phyloP scores from a whole-genome alignment of 176 grass and related monocot species.

The Elymus sibiricus region DNA sequence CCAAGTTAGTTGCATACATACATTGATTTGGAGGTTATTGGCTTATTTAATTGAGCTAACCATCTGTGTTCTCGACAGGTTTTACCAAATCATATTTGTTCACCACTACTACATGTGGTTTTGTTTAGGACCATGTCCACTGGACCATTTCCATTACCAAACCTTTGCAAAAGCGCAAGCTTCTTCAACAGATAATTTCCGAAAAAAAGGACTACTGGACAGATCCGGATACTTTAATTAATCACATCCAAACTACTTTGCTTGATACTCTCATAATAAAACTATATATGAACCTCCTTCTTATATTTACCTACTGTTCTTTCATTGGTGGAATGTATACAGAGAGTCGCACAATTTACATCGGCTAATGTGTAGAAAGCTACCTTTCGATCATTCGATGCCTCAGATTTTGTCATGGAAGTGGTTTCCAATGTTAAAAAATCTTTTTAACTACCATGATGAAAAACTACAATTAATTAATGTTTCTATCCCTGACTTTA shows the following conservation, averaged over 20 bases:
- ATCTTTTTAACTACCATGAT: slow-evolving; percentile 82
- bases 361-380: slow-evolving; percentile 82
- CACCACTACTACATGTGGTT: not conserved
- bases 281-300: no score
- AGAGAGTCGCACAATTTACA: slow-evolving; percentile 73
- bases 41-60: not conserved
- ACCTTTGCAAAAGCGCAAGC: not conserved
- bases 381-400: slow-evolving; percentile 77
- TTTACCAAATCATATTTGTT: not conserved
- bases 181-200: not conserved
- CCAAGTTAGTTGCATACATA: not conserved
- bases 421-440: slow-evolving; percentile 58
- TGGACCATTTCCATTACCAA: not conserved
- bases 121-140: not conserved
- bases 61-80: not conserved
- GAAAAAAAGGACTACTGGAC: not conserved
- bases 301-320: slow-evolving; percentile 78
- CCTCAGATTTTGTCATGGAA: slow-evolving; percentile 85
- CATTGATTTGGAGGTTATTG: not conserved
- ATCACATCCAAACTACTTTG: not conserved
- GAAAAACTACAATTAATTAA: slow-evolving; percentile 52
- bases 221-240: not conserved
- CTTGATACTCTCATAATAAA: not conserved
- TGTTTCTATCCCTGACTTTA: slow-evolving; percentile 10
- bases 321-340: slow-evolving; percentile 23